Evolutionary conservation across 257 asterid genomes (phyloP), one percentile per base, ranked within the genome.

Genomic region (Penstemon newberryi): DNA sequence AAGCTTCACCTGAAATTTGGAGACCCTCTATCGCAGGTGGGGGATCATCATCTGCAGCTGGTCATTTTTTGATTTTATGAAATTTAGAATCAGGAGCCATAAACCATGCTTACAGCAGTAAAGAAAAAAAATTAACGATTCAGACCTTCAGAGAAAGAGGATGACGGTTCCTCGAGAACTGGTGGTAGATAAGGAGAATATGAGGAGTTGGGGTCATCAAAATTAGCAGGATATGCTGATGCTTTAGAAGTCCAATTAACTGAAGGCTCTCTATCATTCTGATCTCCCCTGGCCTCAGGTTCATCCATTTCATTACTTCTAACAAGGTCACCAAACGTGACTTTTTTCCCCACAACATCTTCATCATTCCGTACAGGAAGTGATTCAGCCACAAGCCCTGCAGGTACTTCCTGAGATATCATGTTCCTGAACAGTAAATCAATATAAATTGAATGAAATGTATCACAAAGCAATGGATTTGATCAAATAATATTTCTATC

Each of bases 1-100:
- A 94, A 52, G 99, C 90, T 68, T 89, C 96, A 47, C 99, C 99
- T 59, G 96, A 83, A 67, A 94, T 94, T 84, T 94, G 99, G 77
- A 94, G 96, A 39, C 90, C 96, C 72, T 87, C 93, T 71, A 94
- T 89, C 77, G 93, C 97, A 62, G 99, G 99, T 65, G 86, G 79
- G 7, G 96, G 96, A 81, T 87, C 96, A 76, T 84, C 91, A 78
- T 84, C 94, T 76, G 91, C 97, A 84, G 92, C 96, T 85, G 88
- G 53, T 75, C 57, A 78, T 72, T 56, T 67, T 63, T 69, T 71
- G 41, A 25, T 25, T 25, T 25, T 25, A 25, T 66, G 53, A 7
- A 63, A 54, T 38, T 78, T 63, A 77, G 66, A 64, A 69, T 53
- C 37, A 42, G 60, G 39, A 38, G 70, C 41, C 57, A 64, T 19